A percentile compares a stretch with the other conserved stretches of the same genome.
These are phyloP conservation scores for Avena insularis DNA, from an alignment of 176 grass and related monocot genomes.

Conservation along the genomic window DNA sequence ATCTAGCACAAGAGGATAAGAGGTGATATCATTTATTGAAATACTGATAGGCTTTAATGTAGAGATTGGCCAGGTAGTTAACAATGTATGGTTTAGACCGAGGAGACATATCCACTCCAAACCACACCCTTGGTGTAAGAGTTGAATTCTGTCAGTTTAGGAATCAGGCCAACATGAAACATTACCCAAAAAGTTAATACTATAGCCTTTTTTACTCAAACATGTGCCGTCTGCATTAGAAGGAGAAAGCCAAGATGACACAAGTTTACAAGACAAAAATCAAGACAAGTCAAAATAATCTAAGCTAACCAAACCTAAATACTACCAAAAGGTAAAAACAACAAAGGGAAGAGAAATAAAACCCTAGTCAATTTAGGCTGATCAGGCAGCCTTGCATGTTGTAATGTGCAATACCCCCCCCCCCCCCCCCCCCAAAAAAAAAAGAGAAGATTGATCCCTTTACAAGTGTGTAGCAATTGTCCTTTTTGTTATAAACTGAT, in stretches of 20 bases:
- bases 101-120: background rate
- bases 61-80: background rate
- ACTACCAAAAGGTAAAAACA: background rate
- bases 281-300: background rate
- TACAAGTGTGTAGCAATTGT: background rate
- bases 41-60: constrained; percentile 8
- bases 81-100: background rate
- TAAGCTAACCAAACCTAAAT: background rate
- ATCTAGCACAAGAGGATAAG: constrained; percentile 22
- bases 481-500: background rate
- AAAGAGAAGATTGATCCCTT: background rate
- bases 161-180: background rate
- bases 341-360: background rate
- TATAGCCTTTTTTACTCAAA: background rate
- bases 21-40: background rate
- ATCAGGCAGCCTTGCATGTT: background rate
- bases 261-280: background rate
- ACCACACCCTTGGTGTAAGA: background rate
- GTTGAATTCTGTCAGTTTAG: background rate
- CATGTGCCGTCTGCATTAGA: background rate
- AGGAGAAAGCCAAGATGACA: background rate
- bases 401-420: background rate
- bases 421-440: background rate
- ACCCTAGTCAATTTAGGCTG: background rate
- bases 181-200: background rate